Evolutionary conservation across 2,329 filamentous ascomycete species (phyloP), one percentile per base, ranked within the genome.

Genomic region (Rhytidhysteron rufulum): DNA sequence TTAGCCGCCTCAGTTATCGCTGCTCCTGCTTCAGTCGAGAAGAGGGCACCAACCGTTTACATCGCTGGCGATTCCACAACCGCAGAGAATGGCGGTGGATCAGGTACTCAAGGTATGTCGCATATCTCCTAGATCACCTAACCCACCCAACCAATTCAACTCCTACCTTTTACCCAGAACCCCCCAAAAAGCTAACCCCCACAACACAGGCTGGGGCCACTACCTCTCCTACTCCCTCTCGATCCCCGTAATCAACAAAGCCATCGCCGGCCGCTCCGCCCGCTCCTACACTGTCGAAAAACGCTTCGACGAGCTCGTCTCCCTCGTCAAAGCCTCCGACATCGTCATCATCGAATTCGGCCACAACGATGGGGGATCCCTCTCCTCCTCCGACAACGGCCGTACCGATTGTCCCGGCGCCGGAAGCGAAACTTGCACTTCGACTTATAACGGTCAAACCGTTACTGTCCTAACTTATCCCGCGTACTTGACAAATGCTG

Each of bases 281-380:
- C 75, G 83, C 34, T 84, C 79, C 17, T 87, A 74, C 64, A 82
- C 76, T 1, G 74, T 79, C 34, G 83, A 87, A 63, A 79, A 77
- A 7, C 78, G 79, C 11, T 87, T 86, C 66, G 62, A 71, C 13
- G 70, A 69, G 0, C 75, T 86, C 38, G 73, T 75, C 34, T 62
- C 70, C 22, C 53, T 69, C 2, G 68, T 85, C 18, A 49, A 74
- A 54, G 41, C 69, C 1, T 80, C 79, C 22, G 83, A 86, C 60
- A 82, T 78, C 60, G 81, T 85, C 1, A 69, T 86, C 39, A 84
- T 86, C 39, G 82, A 86, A 52, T 85, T 86, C 52, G 83, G 83
- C 0, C 83, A 86, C 68, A 87, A 87, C 51, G 83, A 86, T 49
- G 83, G 81, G 17, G 80, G 82, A 2, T 73, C 73, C 0, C 65